phyloP scores from a whole-genome alignment of 163 green algal species.

The Scenedesmus sp. region DNA sequence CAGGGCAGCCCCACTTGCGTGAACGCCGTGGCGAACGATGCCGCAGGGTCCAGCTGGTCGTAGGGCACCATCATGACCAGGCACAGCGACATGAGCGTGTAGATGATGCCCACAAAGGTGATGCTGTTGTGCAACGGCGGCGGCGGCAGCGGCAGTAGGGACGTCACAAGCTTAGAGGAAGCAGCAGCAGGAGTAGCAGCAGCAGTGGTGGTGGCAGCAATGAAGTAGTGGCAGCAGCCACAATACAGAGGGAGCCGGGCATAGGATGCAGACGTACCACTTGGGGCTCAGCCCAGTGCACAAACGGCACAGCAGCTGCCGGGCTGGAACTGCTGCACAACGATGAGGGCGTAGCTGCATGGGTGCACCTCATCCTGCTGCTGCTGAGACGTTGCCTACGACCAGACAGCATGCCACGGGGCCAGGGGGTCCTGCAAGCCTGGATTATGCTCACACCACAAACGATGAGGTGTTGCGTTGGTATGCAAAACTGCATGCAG shows the following conservation, averaged over 20 bases:
- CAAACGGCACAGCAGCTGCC: no score
- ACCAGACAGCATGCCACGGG: no score
- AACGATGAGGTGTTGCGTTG: not conserved
- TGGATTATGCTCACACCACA: not conserved
- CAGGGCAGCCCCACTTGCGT: constrained; percentile 56
- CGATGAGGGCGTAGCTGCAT: no score
- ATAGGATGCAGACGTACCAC: no score
- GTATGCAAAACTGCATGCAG: not conserved
- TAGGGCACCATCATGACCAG: constrained; percentile 58
- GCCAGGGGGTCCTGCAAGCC: no score
- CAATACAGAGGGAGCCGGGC: no score
- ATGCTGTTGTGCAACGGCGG: constrained; percentile 27
- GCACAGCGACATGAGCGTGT: constrained; percentile 57
- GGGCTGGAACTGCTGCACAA: no score
- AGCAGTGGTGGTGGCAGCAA: not conserved
- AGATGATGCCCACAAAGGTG: constrained; percentile 40
- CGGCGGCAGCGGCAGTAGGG: not conserved
- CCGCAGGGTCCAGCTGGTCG: constrained; percentile 65
- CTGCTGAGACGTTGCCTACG: no score
- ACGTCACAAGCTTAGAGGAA: not conserved
- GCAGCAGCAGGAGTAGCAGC: not conserved
- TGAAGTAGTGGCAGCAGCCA: no score
- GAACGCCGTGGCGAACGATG: constrained; percentile 81
- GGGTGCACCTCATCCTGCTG: no score
- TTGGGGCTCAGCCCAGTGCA: no score